These are phyloP conservation scores for Saxispiralis lemnorum DNA, from an alignment of 495 filamentous ascomycete species.

Conservation along the genomic window DNA sequence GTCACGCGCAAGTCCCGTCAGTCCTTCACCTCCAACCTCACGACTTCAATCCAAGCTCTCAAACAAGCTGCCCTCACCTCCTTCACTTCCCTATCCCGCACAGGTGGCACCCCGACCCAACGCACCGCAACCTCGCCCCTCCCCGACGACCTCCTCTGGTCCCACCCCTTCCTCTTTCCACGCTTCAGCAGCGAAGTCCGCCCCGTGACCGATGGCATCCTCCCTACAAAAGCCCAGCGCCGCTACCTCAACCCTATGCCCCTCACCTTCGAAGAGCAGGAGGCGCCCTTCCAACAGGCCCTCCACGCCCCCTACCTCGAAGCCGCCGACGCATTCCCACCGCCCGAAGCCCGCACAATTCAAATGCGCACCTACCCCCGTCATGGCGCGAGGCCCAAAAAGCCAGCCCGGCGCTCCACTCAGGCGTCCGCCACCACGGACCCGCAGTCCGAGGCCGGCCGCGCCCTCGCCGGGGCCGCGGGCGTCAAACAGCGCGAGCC, in stretches of 20 bases:
- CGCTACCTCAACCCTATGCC: constrained; percentile 81
- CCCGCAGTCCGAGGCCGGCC: constrained; percentile 20
- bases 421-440: too few relatives aligned
- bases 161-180: constrained; percentile 64
- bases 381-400: background rate
- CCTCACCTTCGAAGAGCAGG: constrained; percentile 13
- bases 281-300: constrained; percentile 9
- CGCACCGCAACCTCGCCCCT: constrained; percentile 38
- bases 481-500: constrained; percentile 66
- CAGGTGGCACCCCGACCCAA: background rate
- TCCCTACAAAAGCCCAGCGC: constrained; percentile 49
- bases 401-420: background rate
- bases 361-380: constrained; percentile 25
- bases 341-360: constrained; percentile 17
- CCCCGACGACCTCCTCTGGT: constrained; percentile 68
- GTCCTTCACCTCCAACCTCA: constrained; percentile 84
- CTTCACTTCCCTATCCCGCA: constrained; percentile 49
- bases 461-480: constrained; percentile 16
- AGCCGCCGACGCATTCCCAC: background rate
- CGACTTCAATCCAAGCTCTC: constrained; percentile 72
- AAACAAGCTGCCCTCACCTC: constrained; percentile 61
- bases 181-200: constrained; percentile 78
- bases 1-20: constrained; percentile 18
- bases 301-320: constrained; percentile 12
- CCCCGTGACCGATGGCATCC: constrained; percentile 32